A percentile compares a stretch with the other conserved stretches of the same genome.
phyloP scores from a whole-genome alignment of 2,329 filamentous ascomycete species.

The Colletotrichum sp. region DNA sequence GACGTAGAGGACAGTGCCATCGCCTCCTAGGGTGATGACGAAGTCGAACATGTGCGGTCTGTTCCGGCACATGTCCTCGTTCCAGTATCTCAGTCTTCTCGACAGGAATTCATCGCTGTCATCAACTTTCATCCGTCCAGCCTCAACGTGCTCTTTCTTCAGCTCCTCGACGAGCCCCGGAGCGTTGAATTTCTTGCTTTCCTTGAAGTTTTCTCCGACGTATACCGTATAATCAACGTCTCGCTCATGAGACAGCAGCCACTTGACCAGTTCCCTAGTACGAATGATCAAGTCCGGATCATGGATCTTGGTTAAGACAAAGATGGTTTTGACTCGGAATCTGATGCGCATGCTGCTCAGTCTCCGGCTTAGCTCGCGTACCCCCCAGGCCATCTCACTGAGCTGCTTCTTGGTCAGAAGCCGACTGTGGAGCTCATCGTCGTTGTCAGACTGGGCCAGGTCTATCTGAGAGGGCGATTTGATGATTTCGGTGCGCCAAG shows the following conservation, averaged over 20 bases:
- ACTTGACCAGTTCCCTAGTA: conserved; percentile 77
- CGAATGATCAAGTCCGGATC: conserved; percentile 80
- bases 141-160: conserved; percentile 44
- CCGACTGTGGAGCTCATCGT: conserved; percentile 58
- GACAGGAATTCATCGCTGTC: conserved; percentile 39
- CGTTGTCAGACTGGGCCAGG: conserved; percentile 31
- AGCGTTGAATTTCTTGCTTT: conserved; percentile 75
- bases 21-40: conserved; percentile 87
- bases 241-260: conserved; percentile 77
- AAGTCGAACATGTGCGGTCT: conserved; percentile 92
- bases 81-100: conserved; percentile 79
- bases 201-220: conserved; percentile 76
- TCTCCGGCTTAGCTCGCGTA: conserved; percentile 86
- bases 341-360: conserved; percentile 83
- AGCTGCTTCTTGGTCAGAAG: conserved; percentile 93
- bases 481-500: conserved; percentile 55
- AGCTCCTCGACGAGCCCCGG: conserved; percentile 69
- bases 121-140: conserved; percentile 35
- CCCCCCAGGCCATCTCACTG: conserved; percentile 96
- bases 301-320: conserved; percentile 90
- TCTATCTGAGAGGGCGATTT: conserved; percentile 46
- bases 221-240: conserved; percentile 77
- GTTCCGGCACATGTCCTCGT: conserved; percentile 74
- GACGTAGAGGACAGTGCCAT: conserved; percentile 95
- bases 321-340: conserved; percentile 81